Evolutionary conservation across 768 basidiomycete species (phyloP), one percentile per base, ranked within the genome.

Genomic region (Rhizopogon vinicolor): DNA sequence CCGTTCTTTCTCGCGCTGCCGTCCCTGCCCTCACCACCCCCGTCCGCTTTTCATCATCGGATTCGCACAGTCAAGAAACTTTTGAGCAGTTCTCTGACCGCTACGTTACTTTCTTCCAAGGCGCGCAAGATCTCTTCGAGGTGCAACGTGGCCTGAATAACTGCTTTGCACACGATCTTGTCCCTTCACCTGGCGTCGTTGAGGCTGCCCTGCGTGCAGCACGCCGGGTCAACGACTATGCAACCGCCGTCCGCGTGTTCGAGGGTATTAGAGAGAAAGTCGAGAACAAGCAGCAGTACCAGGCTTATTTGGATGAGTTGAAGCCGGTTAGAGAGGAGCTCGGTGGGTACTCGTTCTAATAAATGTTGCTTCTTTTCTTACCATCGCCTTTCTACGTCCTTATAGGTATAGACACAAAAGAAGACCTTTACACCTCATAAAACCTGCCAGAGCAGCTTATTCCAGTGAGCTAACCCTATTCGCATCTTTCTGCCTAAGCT

Each of bases 71-170:
- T 59, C 87, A 93, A 72, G 95, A 98, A 77, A 82, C 89, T 16
- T 98, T 93, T 74, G 95, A 97, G 71, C 82, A 89, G 44, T 98
- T 98, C 80, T 92, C 91, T 65, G 82, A 86, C 58, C 92, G 96
- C 68, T 98, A 98, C 75, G 87, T 93, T 67, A 78, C 79, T 61
- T 99, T 99, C 75, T 99, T 99, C 82, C 75, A 90, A 68, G 80
- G 84, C 54, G 93, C 93, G 48, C 86, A 93, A 68, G 97, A 99
- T 76, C 82, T 98, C 55, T 99, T 99, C 69, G 97, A 99, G 79
- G 89, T 99, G 60, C 96, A 99, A 75, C 91, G 97, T 50, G 97
- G 97, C 40, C 79, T 99, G 65, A 98, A 99, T 81, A 99, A 99
- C 82, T 98, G 95, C 78, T 99, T 99, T 71, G 92, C 97, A 2